These are phyloP conservation scores for Aspergillus haitiensis DNA, from an alignment of 495 filamentous ascomycete genomes.

Conservation along the genomic window DNA sequence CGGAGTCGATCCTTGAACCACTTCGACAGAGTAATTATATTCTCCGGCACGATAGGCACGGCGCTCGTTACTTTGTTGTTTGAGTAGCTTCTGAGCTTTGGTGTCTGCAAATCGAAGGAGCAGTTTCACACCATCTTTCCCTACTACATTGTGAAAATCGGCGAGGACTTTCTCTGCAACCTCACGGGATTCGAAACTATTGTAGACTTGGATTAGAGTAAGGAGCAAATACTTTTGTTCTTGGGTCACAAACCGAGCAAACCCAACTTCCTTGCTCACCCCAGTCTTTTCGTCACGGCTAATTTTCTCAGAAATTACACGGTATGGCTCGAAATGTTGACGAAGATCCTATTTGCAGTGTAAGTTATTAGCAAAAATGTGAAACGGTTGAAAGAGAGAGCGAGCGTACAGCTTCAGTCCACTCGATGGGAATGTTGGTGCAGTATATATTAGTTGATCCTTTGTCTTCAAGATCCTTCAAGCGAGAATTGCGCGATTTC, in stretches of 20 bases:
- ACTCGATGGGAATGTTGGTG: slow-evolving; percentile 86
- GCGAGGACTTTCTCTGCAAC: slow-evolving; percentile 82
- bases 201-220: slow-evolving; percentile 1
- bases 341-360: slow-evolving; percentile 37
- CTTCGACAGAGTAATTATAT: slow-evolving; percentile 69
- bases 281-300: slow-evolving; percentile 79
- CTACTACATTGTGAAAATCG: slow-evolving; percentile 71
- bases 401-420: slow-evolving; percentile 76
- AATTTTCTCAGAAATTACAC: slow-evolving; percentile 87
- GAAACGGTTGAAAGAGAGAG: neutral
- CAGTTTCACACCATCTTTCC: slow-evolving; percentile 71
- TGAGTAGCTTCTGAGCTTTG: slow-evolving; percentile 90
- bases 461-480: slow-evolving; percentile 87
- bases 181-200: slow-evolving; percentile 82
- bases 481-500: slow-evolving; percentile 94
- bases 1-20: slow-evolving; percentile 45
- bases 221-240: neutral
- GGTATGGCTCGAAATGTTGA: slow-evolving; percentile 69
- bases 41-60: slow-evolving; percentile 92
- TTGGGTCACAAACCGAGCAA: slow-evolving; percentile 71
- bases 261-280: slow-evolving; percentile 93
- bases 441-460: slow-evolving; percentile 93
- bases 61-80: slow-evolving; percentile 88
- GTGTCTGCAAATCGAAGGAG: slow-evolving; percentile 97
- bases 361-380: slow-evolving; percentile 14